Base-by-base conservation (phyloP, 1,139 yeast species). In the Geotrichum cucujoidarum region DNA sequence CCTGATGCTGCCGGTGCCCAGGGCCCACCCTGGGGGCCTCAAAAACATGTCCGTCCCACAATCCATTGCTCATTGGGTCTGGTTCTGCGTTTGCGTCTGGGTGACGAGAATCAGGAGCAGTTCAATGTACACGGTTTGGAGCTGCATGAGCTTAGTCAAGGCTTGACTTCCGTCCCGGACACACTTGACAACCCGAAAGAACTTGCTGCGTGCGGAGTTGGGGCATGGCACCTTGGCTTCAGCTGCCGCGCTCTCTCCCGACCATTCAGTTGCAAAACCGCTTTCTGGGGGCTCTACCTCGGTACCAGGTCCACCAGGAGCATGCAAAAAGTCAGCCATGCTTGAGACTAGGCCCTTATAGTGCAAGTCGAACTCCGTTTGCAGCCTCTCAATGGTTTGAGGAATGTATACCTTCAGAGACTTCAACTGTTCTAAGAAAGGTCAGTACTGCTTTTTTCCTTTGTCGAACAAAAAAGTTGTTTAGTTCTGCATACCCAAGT, bases 31-130 rank as follows among this genome's bases (percentile, higher is more conserved):
- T n/a, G n/a, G n/a, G n/a, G n/a, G n/a, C n/a, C n/a, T n/a, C n/a
- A n/a, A n/a, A n/a, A n/a, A n/a, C n/a, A n/a, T n/a, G n/a, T n/a
- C n/a, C n/a, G n/a, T n/a, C n/a, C n/a, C n/a, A n/a, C n/a, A n/a
- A n/a, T n/a, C n/a, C n/a, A n/a, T n/a, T n/a, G n/a, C n/a, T n/a
- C n/a, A n/a, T n/a, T n/a, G n/a, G n/a, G n/a, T n/a, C n/a, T n/a
- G n/a, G n/a, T 18, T 21, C 20, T 17, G 6, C 6, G 6, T 27
- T n/a, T 20, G 22, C 30, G 30, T 34, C 21, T 47, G 49, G 10
- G 49, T 41, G 4, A 43, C 30, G n/a, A 47, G n/a, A 7, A 47
- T 43, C 21, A 43, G 50, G 17, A 37, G 41, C 4, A 47, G 47
- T 35, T 47, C 50, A 29, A 39, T 43, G 25, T 47, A 43, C n/a